Evolutionary conservation across 106 monocot species (phyloP).

Genomic region (Cymbidium sinense): DNA sequence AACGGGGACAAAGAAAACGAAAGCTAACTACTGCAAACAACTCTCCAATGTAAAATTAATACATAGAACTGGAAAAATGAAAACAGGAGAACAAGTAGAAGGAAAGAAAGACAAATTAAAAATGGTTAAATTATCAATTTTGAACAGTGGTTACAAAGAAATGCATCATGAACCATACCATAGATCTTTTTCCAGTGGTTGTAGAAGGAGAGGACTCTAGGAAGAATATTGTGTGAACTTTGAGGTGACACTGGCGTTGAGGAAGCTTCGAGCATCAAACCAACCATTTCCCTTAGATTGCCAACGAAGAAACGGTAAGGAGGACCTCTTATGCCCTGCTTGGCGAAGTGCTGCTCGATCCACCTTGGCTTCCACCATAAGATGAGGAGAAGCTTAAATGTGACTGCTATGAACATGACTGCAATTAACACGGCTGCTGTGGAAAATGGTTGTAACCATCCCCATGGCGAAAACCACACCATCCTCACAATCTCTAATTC

Average conservation of each 20-base stretch:
- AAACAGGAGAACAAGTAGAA: background rate
- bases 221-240: conserved; percentile 72
- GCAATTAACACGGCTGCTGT: background rate
- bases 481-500: conserved; percentile 1
- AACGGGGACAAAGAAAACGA: conserved; percentile 25
- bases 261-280: conserved; percentile 59
- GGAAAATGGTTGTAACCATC: conserved; percentile 9
- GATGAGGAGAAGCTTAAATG: conserved; percentile 20
- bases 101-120: background rate
- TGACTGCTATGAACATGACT: background rate
- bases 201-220: conserved; percentile 84
- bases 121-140: background rate
- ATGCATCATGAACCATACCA: conserved; percentile 26
- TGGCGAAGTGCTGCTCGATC: conserved; percentile 53
- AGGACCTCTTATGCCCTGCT: conserved; percentile 74
- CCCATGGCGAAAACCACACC: conserved; percentile 1
- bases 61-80: background rate
- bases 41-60: conserved; percentile 5
- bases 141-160: too few species aligned
- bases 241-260: conserved; percentile 35
- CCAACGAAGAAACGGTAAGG: conserved; percentile 71
- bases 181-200: conserved; percentile 91
- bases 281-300: conserved; percentile 67
- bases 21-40: conserved; percentile 14
- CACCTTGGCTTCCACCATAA: conserved; percentile 75